phyloP scores from a whole-genome alignment of 2,329 filamentous ascomycete species.

The Penicillium aurantiogriseum region DNA sequence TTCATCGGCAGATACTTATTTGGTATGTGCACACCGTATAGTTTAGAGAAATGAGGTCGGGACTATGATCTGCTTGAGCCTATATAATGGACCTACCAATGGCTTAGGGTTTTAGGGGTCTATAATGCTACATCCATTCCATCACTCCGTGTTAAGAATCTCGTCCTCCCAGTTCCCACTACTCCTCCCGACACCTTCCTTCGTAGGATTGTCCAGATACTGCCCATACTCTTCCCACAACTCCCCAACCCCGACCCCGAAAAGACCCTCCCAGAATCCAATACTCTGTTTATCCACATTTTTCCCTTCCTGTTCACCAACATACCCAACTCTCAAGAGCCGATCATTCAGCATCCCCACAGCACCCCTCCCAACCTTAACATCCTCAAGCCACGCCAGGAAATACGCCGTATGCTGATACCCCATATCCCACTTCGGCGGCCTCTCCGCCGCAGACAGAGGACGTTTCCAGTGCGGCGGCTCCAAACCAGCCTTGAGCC shows the following conservation, averaged over 20 bases:
- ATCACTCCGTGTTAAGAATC: slow-evolving; percentile 23
- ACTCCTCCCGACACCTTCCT: background rate
- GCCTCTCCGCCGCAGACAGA: slow-evolving; percentile 44
- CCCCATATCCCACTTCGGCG: slow-evolving; percentile 76
- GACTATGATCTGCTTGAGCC: no score
- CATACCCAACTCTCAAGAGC: slow-evolving; percentile 37
- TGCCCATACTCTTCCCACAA: slow-evolving; percentile 73
- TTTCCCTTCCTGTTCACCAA: slow-evolving; percentile 20
- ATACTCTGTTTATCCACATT: background rate
- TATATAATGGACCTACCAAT: no score
- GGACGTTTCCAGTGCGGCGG: slow-evolving; percentile 79
- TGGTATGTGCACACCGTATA: no score
- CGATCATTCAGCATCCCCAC: slow-evolving; percentile 55
- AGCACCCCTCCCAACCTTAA: slow-evolving; percentile 66
- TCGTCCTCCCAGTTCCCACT: slow-evolving; percentile 30
- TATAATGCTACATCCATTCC: background rate
- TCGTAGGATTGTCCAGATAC: slow-evolving; percentile 41
- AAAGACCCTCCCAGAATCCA: slow-evolving; percentile 49
- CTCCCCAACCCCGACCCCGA: slow-evolving; percentile 63
- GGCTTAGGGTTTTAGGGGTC: no score
- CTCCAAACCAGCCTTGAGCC: slow-evolving; percentile 67
- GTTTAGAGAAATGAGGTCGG: no score
- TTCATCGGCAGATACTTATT: no score
- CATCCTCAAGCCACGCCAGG: slow-evolving; percentile 75
- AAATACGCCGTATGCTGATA: slow-evolving; percentile 94